Base-by-base conservation (phyloP, 345 rosid genomes). In the Dimocarpus longan region DNA sequence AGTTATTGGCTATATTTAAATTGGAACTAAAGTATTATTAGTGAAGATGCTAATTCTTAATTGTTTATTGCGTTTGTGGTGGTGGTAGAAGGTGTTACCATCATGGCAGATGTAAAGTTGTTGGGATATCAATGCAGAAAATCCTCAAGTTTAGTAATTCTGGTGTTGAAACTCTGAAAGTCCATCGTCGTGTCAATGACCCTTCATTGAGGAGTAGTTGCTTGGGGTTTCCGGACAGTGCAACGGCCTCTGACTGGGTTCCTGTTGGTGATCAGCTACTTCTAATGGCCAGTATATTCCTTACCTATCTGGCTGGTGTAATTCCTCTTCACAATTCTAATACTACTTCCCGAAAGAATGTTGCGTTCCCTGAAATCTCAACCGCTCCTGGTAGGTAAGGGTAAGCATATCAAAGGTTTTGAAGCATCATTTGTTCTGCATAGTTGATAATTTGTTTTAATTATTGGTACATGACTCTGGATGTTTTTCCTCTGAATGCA, bases 321-420 rank as follows among this genome's bases (percentile, higher is more conserved):
- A 80, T 93, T 82, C 95, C 98, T 66, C 22, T 81, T 78, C 82
- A 75, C 80, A 87, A 81, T 68, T 78, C 91, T 24, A 70, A 60
- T 78, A 82, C 75, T 73, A 75, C 83, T 70, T 67, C 85, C 24
- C 80, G 42, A 79, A 84, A 83, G 63, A 82, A 74, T 37, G 76
- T 76, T 10, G 76, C 76, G 46, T 80, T 76, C 68, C 72, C 73
- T 79, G 85, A 81, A 70, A 82, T 84, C 82, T 68, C 90, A 75
- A 78, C 84, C 80, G 81, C 92, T 81, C 84, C 95, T 92, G 97
- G 98, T 92, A 90, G 96, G 97, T 93, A 95, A 91, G 97, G 92
- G 89, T 91, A 88, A 87, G 88, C 84, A 77, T 65, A 73, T 82
- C 13, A 68, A 78, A 71, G 71, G 57, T 78, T 79, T 79, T 39